A percentile compares a stretch with the other conserved stretches of the same genome.
These are phyloP conservation scores for Triticum turgidum DNA, from an alignment of 176 grass and related monocot species.

Conservation along the genomic window DNA sequence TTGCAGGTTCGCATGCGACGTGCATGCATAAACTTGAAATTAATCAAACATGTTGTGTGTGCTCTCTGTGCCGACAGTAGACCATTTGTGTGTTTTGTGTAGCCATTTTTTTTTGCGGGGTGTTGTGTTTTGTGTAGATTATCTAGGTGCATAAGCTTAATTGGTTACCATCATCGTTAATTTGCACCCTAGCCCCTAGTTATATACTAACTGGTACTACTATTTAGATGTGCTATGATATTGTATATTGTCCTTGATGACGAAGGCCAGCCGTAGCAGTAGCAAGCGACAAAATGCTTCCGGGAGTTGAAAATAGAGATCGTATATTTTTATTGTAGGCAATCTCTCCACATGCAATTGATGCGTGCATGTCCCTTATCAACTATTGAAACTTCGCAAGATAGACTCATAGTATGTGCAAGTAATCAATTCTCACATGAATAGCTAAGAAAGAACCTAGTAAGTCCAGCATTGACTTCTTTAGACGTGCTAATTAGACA, in stretches of 20 bases:
- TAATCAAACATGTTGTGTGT: neutral
- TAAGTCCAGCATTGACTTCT: neutral
- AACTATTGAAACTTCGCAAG: neutral
- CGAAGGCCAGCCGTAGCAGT: neutral
- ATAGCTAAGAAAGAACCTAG: neutral
- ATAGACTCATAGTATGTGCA: neutral
- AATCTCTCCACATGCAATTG: neutral
- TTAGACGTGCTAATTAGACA: neutral
- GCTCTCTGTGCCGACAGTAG: neutral
- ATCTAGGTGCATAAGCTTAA: neutral
- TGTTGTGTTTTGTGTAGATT: neutral
- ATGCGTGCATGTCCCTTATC: neutral
- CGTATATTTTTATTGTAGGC: too few relatives aligned
- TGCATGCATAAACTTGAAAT: too few relatives aligned
- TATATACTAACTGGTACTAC: too few relatives aligned
- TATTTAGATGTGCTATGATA: too few relatives aligned
- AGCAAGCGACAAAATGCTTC: neutral
- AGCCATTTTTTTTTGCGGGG: neutral
- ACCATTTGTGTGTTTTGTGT: neutral
- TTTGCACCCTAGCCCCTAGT: neutral
- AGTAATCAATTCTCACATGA: neutral
- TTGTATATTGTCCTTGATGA: too few relatives aligned
- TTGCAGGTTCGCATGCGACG: neutral
- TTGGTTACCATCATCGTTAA: neutral
- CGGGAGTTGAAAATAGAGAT: neutral